Percentiles rank a stretch among this genome's conserved stretches.
Evolutionary conservation across 257 asterid genomes (phyloP).

Genomic region (Fraxinus cuspidata): DNA sequence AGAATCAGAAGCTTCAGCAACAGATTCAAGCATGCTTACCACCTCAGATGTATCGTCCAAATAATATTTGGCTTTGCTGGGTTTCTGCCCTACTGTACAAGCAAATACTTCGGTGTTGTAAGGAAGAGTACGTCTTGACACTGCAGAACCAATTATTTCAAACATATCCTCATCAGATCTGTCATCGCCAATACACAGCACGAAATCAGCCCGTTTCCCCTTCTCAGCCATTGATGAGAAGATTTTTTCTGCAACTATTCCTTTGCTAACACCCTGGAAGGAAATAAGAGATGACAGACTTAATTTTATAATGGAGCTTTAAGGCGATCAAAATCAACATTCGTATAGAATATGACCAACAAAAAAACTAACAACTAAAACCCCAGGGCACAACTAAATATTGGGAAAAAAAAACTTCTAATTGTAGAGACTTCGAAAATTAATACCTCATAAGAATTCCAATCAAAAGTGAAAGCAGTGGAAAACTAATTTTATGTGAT

Average conservation of each 20-base stretch:
- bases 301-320: too few relatives aligned
- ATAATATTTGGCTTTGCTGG: conserved; percentile 84
- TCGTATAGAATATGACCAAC: neutral
- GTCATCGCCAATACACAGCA: conserved; percentile 86
- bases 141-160: conserved; percentile 63
- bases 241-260: conserved; percentile 71
- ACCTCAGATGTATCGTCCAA: conserved; percentile 82
- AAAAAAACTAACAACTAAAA: neutral
- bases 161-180: conserved; percentile 94
- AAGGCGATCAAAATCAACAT: neutral
- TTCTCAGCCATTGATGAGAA: conserved; percentile 67
- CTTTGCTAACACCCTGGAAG: conserved; percentile 73
- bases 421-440: neutral
- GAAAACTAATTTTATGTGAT: too few relatives aligned
- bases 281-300: too few relatives aligned
- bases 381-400: neutral
- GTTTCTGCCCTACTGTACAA: conserved; percentile 89
- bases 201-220: conserved; percentile 67
- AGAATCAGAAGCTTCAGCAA: conserved; percentile 71
- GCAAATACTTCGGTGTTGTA: conserved; percentile 68
- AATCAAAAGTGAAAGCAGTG: neutral
- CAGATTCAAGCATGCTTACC: conserved; percentile 70
- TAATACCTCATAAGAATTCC: neutral
- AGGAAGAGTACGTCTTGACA: conserved; percentile 52
- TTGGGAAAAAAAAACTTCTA: too few relatives aligned